Base-by-base conservation (phyloP, 768 basidiomycete genomes). In the Cantharellus cinnabarinus region DNA sequence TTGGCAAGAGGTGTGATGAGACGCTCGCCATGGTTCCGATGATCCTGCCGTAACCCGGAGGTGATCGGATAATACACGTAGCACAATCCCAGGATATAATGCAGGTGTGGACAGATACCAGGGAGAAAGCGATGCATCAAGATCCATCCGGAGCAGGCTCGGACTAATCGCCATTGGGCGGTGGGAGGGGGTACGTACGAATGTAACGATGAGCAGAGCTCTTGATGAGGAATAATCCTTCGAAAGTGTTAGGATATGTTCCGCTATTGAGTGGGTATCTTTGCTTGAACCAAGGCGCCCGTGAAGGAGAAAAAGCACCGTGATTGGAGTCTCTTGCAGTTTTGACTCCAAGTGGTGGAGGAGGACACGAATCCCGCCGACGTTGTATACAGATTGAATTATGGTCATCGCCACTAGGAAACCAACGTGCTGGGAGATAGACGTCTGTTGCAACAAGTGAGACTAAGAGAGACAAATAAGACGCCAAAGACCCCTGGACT, bases 1-100 rank as follows among this genome's bases (percentile, higher is more conserved):
- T 79, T 79, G 15, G 70, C 66, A 15, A 63, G 66, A 35, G 59
- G 50, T 38, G 74, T 70, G 2, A 75, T 70, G 10, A 68, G 53
- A 15, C 78, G 63, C 10, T 67, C 64, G 0, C 78, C 78, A 58
- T 79, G 78, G 65, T 79, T 79, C 15, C 77, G 66, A 59, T 79
- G 77, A 57, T 79, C 77, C 77, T 77, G 20, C 20, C 20, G 20
- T 29, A 29, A 29, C 20, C 20, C 20, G 20, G 20, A 29, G 20
- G 20, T 29, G 20, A 29, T 29, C 20, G 20, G 20, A 29, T 29
- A 29, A 29, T 29, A 29, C 20, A 29, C 20, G 20, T 29, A 29
- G 20, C 20, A 29, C 20, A 29, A 29, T 29, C 20, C 20, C 20
- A 29, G 20, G 20, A 29, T 29, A 29, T 29, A 29, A 29, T 29